A percentile compares a stretch with the other conserved stretches of the same genome.
phyloP scores from a whole-genome alignment of 2,329 filamentous ascomycete species.

The Aspergillus spinulosporus region DNA sequence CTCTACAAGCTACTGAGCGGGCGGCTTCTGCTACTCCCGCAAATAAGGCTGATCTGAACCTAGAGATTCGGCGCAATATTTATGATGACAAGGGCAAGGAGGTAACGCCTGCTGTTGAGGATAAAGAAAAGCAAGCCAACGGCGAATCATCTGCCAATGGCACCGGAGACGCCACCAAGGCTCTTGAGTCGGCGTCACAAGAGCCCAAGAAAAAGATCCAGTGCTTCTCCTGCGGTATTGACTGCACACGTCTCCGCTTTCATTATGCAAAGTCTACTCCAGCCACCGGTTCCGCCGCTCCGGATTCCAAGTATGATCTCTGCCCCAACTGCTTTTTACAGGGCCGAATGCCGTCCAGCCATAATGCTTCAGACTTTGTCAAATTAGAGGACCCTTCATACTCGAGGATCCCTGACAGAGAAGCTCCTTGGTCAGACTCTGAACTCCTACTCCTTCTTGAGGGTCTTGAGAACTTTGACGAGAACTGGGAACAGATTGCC shows the following conservation, averaged over 20 bases:
- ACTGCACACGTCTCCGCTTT: constrained; percentile 74
- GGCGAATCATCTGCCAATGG: constrained; percentile 73
- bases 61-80: constrained; percentile 92
- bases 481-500: constrained; percentile 92
- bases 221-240: constrained; percentile 88
- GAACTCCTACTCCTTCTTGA: constrained; percentile 89
- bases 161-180: constrained; percentile 61
- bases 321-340: constrained; percentile 91
- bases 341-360: constrained; percentile 76
- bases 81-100: constrained; percentile 92
- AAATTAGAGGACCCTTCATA: constrained; percentile 89
- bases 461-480: constrained; percentile 87
- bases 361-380: constrained; percentile 76
- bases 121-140: constrained; percentile 66
- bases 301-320: constrained; percentile 74
- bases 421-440: constrained; percentile 86
- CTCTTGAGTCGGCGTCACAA: constrained; percentile 60
- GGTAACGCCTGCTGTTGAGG: constrained; percentile 66
- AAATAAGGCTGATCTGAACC: constrained; percentile 77
- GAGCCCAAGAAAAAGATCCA: constrained; percentile 68
- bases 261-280: constrained; percentile 66
- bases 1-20: constrained; percentile 68
- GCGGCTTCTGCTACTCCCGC: constrained; percentile 64
- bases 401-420: constrained; percentile 73
- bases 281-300: constrained; percentile 57